Evolutionary conservation across 2,329 filamentous ascomycete species (phyloP), one percentile per base, ranked within the genome.

Genomic region (Volutella citrinella): DNA sequence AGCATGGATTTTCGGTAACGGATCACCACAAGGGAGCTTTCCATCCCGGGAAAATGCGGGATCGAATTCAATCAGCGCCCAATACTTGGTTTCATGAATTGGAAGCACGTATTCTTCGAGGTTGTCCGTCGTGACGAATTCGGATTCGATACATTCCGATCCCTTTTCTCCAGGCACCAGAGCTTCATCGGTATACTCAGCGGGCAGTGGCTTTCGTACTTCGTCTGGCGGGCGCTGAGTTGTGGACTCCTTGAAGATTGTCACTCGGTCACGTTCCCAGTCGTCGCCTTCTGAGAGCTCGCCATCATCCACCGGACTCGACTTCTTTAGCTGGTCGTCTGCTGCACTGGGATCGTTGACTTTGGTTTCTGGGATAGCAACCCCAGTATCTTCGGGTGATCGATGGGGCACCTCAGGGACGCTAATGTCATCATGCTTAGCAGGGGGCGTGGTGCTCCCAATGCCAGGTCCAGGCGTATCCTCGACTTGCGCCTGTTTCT

Each of bases 91-190:
- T 21, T 63, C 59, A 27, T 66, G 60, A 20, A 72, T 61, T 17
- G 64, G 62, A 18, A 57, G 51, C n/a, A 44, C 51, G 43, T 69
- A 74, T 11, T 68, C 64, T 19, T 64, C 59, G 13, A 60, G 38
- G 38, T 72, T 68, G 13, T 67, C 59, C 20, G 63, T 59, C 15
- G 57, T 63, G 33, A 67, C 65, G 44, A 64, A 72, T 16, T 62
- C 57, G 4, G 70, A 73, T 26, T 64, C 63, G 28, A 72, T 61
- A 34, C 60, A 63, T 14, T 58, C 59, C 10, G 66, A 61, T 42
- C 68, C 60, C 48, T 64, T 67, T 6, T 65, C 59, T 13, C 63
- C 64, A 17, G 70, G 66, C 23, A 71, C 64, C 19, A 72, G 64
- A 7, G 69, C 61, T 12, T 66, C 62, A 14, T 70, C 67, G 23